Conservation (phyloP, 2,329 filamentous ascomycete species). For the Aspergillus luchuensis region DNA sequence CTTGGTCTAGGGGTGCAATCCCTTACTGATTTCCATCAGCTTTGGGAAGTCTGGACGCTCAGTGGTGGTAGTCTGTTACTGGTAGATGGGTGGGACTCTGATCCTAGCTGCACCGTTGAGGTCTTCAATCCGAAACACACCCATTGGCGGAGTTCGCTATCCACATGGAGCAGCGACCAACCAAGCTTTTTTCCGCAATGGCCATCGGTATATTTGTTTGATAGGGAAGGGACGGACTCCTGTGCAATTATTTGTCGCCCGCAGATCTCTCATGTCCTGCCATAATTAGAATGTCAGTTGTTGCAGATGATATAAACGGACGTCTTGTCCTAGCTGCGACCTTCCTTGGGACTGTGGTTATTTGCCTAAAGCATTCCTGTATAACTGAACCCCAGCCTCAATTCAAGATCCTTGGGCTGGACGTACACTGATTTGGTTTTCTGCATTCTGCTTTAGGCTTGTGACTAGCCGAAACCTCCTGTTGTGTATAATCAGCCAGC, state of each 20-base stretch:
- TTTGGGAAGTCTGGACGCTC: constrained; percentile 2
- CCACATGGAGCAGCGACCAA: neutral
- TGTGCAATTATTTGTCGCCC: neutral
- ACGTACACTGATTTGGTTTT: no score
- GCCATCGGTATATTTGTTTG: constrained; percentile 1
- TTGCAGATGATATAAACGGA: neutral
- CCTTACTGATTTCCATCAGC: neutral
- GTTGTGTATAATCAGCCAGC: no score
- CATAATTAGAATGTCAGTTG: neutral
- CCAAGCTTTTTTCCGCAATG: constrained; percentile 9
- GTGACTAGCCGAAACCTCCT: no score
- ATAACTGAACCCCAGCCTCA: neutral
- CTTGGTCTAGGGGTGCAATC: neutral
- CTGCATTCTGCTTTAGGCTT: no score
- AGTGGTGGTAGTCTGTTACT: neutral
- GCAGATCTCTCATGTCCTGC: neutral
- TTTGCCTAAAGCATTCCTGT: neutral
- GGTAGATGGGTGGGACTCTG: neutral
- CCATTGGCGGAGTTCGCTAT: constrained; percentile 1
- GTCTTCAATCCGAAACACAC: constrained; percentile 17
- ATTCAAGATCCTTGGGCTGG: no score
- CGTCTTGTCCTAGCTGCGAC: neutral
- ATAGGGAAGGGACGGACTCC: neutral
- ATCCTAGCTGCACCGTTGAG: neutral
- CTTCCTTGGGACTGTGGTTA: neutral